Evolutionary conservation across 768 basidiomycete genomes (phyloP).

Genomic region (Holtermannia corniformis): DNA sequence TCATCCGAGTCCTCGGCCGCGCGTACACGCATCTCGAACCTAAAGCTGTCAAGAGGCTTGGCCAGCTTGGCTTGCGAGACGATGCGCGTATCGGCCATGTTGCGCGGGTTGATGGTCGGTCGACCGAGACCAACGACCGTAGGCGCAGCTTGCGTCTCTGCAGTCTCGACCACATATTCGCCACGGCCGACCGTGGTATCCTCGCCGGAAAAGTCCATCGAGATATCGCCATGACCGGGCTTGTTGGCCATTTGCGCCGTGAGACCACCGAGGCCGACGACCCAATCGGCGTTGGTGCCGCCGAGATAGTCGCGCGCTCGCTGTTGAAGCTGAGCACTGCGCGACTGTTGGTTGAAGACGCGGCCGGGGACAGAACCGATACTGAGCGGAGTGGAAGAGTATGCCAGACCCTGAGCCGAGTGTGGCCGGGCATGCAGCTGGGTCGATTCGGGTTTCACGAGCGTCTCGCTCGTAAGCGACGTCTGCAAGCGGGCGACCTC

Average conservation of each 20-base stretch:
- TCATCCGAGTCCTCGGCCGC: not conserved
- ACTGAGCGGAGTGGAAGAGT: constrained; percentile 1
- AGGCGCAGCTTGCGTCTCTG: not conserved
- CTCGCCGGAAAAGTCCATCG: not conserved
- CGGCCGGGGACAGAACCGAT: constrained; percentile 4
- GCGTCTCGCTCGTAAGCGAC: not conserved
- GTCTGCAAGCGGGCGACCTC: constrained; percentile 10
- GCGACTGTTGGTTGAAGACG: constrained; percentile 6
- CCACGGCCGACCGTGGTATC: not conserved
- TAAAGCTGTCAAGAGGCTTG: not conserved
- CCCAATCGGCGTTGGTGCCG: constrained; percentile 1
- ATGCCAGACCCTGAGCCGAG: constrained; percentile 6
- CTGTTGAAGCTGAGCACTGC: not conserved
- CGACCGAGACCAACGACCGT: not conserved
- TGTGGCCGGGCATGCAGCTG: constrained; percentile 10
- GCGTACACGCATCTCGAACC: not conserved
- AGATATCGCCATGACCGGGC: not conserved
- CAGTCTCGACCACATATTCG: not conserved
- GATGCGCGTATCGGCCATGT: not conserved
- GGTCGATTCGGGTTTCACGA: not conserved
- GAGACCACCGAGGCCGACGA: constrained; percentile 8
- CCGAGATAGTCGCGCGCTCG: not conserved
- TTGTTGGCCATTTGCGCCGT: constrained; percentile 1
- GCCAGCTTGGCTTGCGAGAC: not conserved
- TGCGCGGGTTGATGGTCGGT: not conserved